Percentiles rank a stretch among this genome's conserved stretches.
phyloP scores from a whole-genome alignment of 768 basidiomycete species.

The Podaxis sp. region DNA sequence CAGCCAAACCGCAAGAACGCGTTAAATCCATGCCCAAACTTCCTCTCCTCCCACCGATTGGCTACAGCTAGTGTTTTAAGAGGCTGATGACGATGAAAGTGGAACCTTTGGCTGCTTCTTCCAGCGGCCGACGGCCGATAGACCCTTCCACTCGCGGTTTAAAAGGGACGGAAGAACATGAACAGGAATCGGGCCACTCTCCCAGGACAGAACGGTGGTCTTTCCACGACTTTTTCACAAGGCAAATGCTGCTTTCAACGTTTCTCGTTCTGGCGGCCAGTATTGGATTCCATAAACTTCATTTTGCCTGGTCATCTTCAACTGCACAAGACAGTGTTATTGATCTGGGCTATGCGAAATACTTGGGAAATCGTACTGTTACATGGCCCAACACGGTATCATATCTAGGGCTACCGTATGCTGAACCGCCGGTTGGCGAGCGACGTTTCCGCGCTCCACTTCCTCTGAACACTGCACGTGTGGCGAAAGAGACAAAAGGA shows the following conservation, averaged over 20 bases:
- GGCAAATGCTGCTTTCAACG: slow-evolving; percentile 1
- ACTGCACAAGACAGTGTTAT: slow-evolving; percentile 30
- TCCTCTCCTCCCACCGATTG: background rate
- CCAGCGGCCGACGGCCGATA: background rate
- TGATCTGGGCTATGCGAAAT: slow-evolving; percentile 58
- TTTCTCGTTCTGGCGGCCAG: background rate
- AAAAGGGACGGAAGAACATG: background rate
- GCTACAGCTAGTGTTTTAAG: background rate
- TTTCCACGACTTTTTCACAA: too few relatives aligned
- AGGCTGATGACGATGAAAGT: background rate
- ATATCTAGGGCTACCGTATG: slow-evolving; percentile 59
- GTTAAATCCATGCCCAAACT: background rate
- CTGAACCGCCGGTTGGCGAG: slow-evolving; percentile 54
- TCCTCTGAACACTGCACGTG: slow-evolving; percentile 46
- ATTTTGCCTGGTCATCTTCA: background rate
- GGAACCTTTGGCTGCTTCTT: background rate
- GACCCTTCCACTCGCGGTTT: background rate
- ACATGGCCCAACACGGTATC: slow-evolving; percentile 49
- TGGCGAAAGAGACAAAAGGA: slow-evolving; percentile 33
- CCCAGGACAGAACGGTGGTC: background rate
- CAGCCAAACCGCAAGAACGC: background rate
- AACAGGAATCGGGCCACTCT: background rate
- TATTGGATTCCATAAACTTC: background rate
- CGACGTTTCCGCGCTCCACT: slow-evolving; percentile 51
- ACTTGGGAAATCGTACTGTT: slow-evolving; percentile 46